A percentile compares a stretch with the other conserved stretches of the same genome.
These are phyloP conservation scores for Candida jianshihensis DNA, from an alignment of 805 yeast genomes.

Conservation along the genomic window DNA sequence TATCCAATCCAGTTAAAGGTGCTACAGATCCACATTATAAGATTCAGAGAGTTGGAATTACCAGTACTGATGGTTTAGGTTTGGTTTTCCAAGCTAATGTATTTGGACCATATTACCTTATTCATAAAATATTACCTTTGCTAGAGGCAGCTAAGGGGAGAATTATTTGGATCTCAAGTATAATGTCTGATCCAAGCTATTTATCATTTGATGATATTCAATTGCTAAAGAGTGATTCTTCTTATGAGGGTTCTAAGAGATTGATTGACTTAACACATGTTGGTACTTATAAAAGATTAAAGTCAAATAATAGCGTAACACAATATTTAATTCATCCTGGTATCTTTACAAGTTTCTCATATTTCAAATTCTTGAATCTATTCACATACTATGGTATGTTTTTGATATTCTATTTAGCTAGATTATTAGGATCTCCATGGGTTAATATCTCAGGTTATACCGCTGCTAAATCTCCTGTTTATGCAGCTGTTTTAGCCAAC, in stretches of 20 bases:
- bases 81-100: constrained; percentile 91
- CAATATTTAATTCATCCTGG: constrained; percentile 92
- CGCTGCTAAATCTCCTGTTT: constrained; percentile 84
- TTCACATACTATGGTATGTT: constrained; percentile 85
- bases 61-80: constrained; percentile 75
- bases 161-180: constrained; percentile 79
- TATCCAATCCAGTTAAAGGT: constrained; percentile 63
- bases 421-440: constrained; percentile 79
- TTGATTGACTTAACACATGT: constrained; percentile 76
- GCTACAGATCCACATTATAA: constrained; percentile 88
- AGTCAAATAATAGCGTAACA: constrained; percentile 41
- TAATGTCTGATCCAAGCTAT: constrained; percentile 72
- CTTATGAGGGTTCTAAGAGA: constrained; percentile 92
- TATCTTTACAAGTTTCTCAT: constrained; percentile 78
- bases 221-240: constrained; percentile 49
- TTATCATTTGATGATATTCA: constrained; percentile 73
- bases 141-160: constrained; percentile 53
- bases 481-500: constrained; percentile 49
- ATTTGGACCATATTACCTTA: constrained; percentile 88
- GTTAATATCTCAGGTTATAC: constrained; percentile 83
- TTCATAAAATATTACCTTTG: constrained; percentile 55
- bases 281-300: constrained; percentile 52
- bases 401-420: constrained; percentile 71
- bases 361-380: constrained; percentile 65
- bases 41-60: constrained; percentile 72